Evolutionary conservation across 164 flowering plant species (phyloP).

Genomic region (Kalanchoe fedtschenkoi): DNA sequence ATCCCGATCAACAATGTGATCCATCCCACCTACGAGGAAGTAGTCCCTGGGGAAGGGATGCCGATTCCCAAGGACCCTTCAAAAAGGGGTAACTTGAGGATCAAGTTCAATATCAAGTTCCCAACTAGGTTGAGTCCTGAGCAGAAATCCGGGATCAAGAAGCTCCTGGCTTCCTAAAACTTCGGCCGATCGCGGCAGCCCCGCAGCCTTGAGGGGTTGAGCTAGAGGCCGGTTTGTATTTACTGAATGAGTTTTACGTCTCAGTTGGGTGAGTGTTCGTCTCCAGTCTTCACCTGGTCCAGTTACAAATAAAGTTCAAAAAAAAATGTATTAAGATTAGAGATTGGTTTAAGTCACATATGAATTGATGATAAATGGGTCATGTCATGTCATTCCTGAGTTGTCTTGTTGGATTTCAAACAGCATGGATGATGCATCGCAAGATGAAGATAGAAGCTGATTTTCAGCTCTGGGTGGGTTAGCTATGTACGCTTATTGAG

Average conservation of each 20-base stretch:
- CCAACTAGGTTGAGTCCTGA: slow-evolving; percentile 22
- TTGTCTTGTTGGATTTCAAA: neutral
- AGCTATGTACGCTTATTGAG: too few species aligned
- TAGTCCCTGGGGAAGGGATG: slow-evolving; percentile 70
- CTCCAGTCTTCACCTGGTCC: too few species aligned
- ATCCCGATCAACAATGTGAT: slow-evolving; percentile 49
- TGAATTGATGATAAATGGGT: too few species aligned
- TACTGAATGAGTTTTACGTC: neutral
- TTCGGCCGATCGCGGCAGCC: too few species aligned
- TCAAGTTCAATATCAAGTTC: slow-evolving; percentile 60
- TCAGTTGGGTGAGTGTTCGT: neutral
- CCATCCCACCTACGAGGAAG: slow-evolving; percentile 55
- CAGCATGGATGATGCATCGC: neutral
- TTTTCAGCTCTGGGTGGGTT: too few species aligned
- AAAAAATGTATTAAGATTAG: too few species aligned
- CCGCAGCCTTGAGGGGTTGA: too few species aligned
- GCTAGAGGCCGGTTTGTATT: neutral
- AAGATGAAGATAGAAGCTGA: too few species aligned
- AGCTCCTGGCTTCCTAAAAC: slow-evolving; percentile 11
- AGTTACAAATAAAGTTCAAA: too few species aligned
- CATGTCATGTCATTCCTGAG: too few species aligned
- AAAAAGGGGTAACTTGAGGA: slow-evolving; percentile 55
- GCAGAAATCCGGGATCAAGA: slow-evolving; percentile 32
- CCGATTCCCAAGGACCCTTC: slow-evolving; percentile 70
- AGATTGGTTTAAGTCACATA: too few species aligned